Conservation (phyloP, 805 yeast genomes). For the Cyberlindnera maritima region DNA sequence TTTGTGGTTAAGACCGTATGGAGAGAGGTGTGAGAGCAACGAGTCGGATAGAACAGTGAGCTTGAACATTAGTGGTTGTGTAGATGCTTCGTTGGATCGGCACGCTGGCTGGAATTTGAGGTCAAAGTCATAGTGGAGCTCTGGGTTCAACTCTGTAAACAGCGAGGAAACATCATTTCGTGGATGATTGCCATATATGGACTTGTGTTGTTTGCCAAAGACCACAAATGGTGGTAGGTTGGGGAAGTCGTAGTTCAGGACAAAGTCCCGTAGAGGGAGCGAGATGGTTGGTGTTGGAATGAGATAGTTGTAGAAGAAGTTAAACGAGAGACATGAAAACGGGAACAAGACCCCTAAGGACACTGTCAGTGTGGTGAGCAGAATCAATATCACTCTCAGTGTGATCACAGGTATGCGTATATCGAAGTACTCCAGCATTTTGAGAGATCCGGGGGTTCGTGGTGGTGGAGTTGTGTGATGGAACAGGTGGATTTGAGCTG, state of each 20-base stretch:
- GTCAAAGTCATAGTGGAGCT: constrained; percentile 22
- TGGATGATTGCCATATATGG: constrained; percentile 22
- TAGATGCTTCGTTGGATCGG: background rate
- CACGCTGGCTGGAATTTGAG: constrained; percentile 16
- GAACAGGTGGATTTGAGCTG: background rate
- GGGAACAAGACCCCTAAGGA: constrained; percentile 22
- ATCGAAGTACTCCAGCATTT: constrained; percentile 16
- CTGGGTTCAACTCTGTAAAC: constrained; percentile 4
- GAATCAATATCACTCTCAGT: constrained; percentile 19
- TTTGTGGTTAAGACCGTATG: constrained; percentile 12
- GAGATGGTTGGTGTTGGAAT: constrained; percentile 24
- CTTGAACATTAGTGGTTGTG: constrained; percentile 24
- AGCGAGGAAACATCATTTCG: background rate
- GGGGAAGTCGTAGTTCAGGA: constrained; percentile 23
- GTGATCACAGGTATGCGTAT: constrained; percentile 26
- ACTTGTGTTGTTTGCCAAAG: constrained; percentile 13
- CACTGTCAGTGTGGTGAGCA: constrained; percentile 12
- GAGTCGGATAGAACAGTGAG: constrained; percentile 21
- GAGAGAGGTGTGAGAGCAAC: constrained; percentile 12
- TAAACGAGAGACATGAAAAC: constrained; percentile 23
- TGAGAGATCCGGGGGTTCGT: background rate
- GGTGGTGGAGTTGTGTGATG: background rate
- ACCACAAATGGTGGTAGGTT: constrained; percentile 22
- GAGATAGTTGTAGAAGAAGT: constrained; percentile 25
- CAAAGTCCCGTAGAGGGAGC: constrained; percentile 20